Conservation (phyloP, 306 rosid species). For the Ammopiptanthus mongolicus region DNA sequence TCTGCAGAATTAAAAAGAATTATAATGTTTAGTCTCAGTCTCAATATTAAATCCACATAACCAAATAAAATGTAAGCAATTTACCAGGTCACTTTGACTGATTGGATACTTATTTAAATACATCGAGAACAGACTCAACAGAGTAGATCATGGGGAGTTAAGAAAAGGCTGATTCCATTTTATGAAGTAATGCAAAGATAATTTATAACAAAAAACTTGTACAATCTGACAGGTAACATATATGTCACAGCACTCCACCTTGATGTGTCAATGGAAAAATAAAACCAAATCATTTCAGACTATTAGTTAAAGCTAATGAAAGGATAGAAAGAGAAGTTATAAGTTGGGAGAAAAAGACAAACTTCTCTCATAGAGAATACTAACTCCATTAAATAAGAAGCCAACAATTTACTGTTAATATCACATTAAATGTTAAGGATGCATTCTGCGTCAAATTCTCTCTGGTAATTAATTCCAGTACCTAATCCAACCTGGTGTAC, state of each 20-base stretch:
- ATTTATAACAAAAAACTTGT: not conserved
- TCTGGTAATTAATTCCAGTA: not conserved
- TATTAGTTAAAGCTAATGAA: not conserved
- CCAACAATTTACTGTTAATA: conserved; percentile 1
- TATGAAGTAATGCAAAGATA: not conserved
- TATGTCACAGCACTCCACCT: not conserved
- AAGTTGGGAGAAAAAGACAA: not conserved
- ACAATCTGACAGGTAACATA: not conserved
- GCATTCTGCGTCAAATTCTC: conserved; percentile 4
- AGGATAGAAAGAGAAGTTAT: not conserved
- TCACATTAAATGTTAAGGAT: not conserved
- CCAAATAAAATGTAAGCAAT: not conserved
- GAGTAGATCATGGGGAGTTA: not conserved
- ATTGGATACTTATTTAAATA: not conserved
- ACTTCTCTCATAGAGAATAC: not conserved
- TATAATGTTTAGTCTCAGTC: conserved; percentile 20
- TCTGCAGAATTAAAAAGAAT: conserved; percentile 44
- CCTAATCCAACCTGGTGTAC: not conserved
- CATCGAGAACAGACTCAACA: not conserved
- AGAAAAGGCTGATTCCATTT: not conserved
- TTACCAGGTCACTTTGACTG: not conserved
- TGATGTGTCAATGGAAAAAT: not conserved
- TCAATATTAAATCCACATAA: conserved; percentile 1
- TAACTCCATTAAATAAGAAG: not conserved
- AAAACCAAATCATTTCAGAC: conserved; percentile 16